Conservation (phyloP, 164 flowering plant genomes). For the Magnolia changhungtana region DNA sequence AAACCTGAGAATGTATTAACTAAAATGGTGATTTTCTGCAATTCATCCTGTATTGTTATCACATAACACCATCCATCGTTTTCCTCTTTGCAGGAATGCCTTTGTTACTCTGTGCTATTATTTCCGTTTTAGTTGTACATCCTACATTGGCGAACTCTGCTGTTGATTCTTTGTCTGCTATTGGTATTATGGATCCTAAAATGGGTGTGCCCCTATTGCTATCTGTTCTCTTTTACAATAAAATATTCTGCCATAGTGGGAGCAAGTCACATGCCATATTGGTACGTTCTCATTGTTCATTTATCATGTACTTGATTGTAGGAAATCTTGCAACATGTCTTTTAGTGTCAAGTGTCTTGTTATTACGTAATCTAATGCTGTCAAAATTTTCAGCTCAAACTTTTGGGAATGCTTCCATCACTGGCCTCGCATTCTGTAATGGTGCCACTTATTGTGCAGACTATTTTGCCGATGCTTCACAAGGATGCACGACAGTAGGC, state of each 20-base stretch:
- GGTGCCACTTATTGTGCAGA: constrained; percentile 75
- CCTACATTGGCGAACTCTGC: constrained; percentile 44
- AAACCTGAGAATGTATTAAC: neutral
- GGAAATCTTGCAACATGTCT: neutral
- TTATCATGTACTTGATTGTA: neutral
- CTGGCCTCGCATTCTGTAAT: constrained; percentile 78
- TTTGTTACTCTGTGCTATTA: constrained; percentile 45
- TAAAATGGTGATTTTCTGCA: neutral
- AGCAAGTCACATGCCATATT: constrained; percentile 30
- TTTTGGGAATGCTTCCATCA: constrained; percentile 71
- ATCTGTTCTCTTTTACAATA: constrained; percentile 55
- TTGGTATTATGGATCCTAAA: constrained; percentile 60
- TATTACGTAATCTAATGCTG: neutral
- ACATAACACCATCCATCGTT: constrained; percentile 2
- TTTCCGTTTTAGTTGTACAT: constrained; percentile 58
- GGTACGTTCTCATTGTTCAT: constrained; percentile 35
- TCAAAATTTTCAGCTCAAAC: constrained; percentile 56
- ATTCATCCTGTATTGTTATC: neutral
- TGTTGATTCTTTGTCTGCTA: constrained; percentile 55
- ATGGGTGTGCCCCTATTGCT: constrained; percentile 65
- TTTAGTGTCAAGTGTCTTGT: constrained; percentile 1
- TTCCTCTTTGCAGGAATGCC: constrained; percentile 61
- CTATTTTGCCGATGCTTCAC: constrained; percentile 77
- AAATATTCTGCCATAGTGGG: constrained; percentile 35
- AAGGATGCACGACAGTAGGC: constrained; percentile 64